Conservation (phyloP, 805 yeast genomes). For the Candida qinlingensis region DNA sequence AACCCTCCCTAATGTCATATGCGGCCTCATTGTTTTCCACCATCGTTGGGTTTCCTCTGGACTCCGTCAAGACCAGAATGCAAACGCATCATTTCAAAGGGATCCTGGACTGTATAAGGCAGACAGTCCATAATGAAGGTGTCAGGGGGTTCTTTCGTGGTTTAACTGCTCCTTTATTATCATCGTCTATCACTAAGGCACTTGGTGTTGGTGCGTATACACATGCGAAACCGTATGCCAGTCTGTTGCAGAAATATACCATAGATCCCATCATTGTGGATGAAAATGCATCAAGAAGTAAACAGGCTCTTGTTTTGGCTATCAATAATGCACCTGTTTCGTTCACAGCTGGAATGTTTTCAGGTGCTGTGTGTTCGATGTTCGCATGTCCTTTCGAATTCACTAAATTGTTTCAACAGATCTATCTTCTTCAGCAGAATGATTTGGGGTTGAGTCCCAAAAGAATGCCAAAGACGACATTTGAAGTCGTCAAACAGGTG, state of each 20-base stretch:
- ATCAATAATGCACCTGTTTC: conserved; percentile 38
- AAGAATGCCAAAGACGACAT: conserved; percentile 31
- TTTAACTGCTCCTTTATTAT: conserved; percentile 63
- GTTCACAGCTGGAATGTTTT: conserved; percentile 41
- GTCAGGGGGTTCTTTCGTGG: conserved; percentile 70
- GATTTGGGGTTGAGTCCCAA: conserved; percentile 27
- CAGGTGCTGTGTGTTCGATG: conserved; percentile 59
- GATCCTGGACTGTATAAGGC: conserved; percentile 49
- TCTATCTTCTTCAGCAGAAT: conserved; percentile 38
- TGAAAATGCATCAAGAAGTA: conserved; percentile 6
- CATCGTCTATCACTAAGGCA: conserved; percentile 61
- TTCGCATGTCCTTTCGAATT: conserved; percentile 84
- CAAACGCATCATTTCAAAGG: conserved; percentile 67
- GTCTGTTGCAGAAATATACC: conserved; percentile 17
- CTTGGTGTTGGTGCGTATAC: conserved; percentile 63
- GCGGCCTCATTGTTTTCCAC: conserved; percentile 59
- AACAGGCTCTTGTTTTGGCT: conserved; percentile 15
- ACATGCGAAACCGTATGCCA: conserved; percentile 39
- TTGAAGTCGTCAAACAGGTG: conserved; percentile 47
- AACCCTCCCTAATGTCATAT: conserved; percentile 57
- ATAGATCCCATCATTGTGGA: conserved; percentile 13
- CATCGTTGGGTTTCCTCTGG: conserved; percentile 76
- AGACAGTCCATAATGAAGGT: conserved; percentile 60
- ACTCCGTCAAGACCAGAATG: conserved; percentile 81
- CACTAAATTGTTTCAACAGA: conserved; percentile 76